phyloP scores from a whole-genome alignment of 176 grass and related monocot genomes.

The Cenchrus fungigraminus region DNA sequence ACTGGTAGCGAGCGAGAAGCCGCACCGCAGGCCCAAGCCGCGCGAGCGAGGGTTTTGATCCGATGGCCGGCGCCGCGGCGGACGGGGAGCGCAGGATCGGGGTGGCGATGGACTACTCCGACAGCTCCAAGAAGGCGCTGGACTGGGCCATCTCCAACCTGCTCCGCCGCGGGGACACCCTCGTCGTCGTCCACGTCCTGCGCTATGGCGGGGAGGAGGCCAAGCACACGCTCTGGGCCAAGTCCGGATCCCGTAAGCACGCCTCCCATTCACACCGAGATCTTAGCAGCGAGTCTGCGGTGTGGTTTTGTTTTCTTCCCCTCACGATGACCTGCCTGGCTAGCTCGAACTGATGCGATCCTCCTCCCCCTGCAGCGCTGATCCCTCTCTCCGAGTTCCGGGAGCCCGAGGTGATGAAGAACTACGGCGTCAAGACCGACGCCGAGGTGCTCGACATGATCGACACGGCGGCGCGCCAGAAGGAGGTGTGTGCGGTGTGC shows the following conservation, averaged over 20 bases:
- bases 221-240: slow-evolving; percentile 65
- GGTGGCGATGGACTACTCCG: slow-evolving; percentile 82
- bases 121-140: slow-evolving; percentile 73
- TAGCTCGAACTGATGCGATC: not conserved
- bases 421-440: slow-evolving; percentile 62
- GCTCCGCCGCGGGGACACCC: slow-evolving; percentile 59
- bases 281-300: not conserved
- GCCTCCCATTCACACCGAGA: not conserved
- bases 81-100: slow-evolving; percentile 62
- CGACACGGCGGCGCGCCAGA: slow-evolving; percentile 70
- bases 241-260: slow-evolving; percentile 69
- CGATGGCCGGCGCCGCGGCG: slow-evolving; percentile 30
- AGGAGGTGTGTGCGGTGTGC: slow-evolving; percentile 46
- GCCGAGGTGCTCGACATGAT: slow-evolving; percentile 86
- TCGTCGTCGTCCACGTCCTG: slow-evolving; percentile 66
- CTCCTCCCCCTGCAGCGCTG: slow-evolving; percentile 50
- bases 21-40: not conserved
- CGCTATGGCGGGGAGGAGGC: slow-evolving; percentile 44
- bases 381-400: slow-evolving; percentile 85
- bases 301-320: not conserved
- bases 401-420: slow-evolving; percentile 61
- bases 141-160: slow-evolving; percentile 68
- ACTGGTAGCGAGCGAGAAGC: not conserved
- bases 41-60: not conserved
- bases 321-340: not conserved